Evolutionary conservation across 257 asterid species (phyloP).

Genomic region (Apocynum venetum): DNA sequence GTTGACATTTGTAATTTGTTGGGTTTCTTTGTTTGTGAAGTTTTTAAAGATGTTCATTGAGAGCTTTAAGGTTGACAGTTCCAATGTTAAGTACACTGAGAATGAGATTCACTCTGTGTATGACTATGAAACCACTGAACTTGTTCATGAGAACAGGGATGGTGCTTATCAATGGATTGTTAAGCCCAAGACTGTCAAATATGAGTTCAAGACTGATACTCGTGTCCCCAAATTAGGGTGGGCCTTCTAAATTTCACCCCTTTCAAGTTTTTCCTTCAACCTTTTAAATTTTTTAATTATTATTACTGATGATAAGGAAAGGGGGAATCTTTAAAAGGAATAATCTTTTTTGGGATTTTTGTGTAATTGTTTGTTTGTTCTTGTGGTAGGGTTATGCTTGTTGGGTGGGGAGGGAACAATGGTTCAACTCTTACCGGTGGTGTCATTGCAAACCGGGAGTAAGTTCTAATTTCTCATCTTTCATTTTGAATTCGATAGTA

Average conservation of each 20-base stretch:
- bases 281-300: background rate
- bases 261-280: background rate
- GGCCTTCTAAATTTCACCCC: background rate
- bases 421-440: constrained; percentile 94
- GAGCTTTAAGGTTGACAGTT: constrained; percentile 86
- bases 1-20: background rate
- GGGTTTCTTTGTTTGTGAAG: background rate
- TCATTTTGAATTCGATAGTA: background rate
- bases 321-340: background rate
- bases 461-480: constrained; percentile 23
- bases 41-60: constrained; percentile 64
- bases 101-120: constrained; percentile 74
- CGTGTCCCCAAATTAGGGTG: constrained; percentile 90
- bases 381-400: constrained; percentile 79
- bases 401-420: constrained; percentile 99
- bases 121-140: constrained; percentile 83
- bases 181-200: constrained; percentile 79
- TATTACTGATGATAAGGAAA: background rate
- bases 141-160: constrained; percentile 74
- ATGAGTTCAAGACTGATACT: constrained; percentile 77
- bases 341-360: background rate
- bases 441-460: constrained; percentile 91
- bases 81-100: constrained; percentile 78
- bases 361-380: background rate
- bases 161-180: constrained; percentile 88